A percentile compares a stretch with the other conserved stretches of the same genome.
phyloP scores from a whole-genome alignment of 768 basidiomycete genomes.

The Phlegmacium glaucopus region DNA sequence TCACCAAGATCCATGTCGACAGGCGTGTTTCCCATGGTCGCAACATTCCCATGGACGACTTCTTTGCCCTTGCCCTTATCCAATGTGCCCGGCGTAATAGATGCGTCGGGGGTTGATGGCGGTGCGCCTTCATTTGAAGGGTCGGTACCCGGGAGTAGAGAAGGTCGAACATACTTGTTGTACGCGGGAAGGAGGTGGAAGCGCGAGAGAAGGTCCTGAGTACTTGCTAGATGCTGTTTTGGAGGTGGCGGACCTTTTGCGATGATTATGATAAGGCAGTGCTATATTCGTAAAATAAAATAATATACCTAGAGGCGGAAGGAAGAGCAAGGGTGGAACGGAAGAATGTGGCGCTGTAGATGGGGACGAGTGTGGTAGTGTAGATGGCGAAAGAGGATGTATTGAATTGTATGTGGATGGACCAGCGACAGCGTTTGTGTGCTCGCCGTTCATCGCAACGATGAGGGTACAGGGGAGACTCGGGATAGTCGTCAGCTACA shows the following conservation, averaged over 20 bases:
- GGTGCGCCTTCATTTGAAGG: conserved; percentile 3
- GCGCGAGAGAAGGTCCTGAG: conserved; percentile 73
- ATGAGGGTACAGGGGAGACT: conserved; percentile 17
- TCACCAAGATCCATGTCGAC: conserved; percentile 25
- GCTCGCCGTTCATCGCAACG: conserved; percentile 37
- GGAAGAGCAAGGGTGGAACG: conserved; percentile 31
- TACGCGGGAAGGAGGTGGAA: conserved; percentile 74
- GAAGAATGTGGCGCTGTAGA: conserved; percentile 21
- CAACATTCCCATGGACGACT: conserved; percentile 17
- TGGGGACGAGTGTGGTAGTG: conserved; percentile 25
- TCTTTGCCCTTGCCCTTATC: conserved; percentile 55
- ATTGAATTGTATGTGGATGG: conserved; percentile 41
- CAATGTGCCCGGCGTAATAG: conserved; percentile 13
- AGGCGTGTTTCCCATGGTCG: neutral
- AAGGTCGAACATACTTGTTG: conserved; percentile 74
- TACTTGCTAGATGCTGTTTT: conserved; percentile 59
- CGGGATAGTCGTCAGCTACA: too few species aligned
- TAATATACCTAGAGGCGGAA: conserved; percentile 39
- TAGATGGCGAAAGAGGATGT: conserved; percentile 25
- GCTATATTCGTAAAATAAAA: conserved; percentile 1
- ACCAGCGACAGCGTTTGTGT: conserved; percentile 59
- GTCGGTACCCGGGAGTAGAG: conserved; percentile 21
- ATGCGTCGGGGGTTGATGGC: conserved; percentile 13
- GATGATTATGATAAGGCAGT: neutral
- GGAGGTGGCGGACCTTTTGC: conserved; percentile 34